phyloP scores from a whole-genome alignment of 202 grass and related monocot genomes.

The Dendrocalamus latiflorus region DNA sequence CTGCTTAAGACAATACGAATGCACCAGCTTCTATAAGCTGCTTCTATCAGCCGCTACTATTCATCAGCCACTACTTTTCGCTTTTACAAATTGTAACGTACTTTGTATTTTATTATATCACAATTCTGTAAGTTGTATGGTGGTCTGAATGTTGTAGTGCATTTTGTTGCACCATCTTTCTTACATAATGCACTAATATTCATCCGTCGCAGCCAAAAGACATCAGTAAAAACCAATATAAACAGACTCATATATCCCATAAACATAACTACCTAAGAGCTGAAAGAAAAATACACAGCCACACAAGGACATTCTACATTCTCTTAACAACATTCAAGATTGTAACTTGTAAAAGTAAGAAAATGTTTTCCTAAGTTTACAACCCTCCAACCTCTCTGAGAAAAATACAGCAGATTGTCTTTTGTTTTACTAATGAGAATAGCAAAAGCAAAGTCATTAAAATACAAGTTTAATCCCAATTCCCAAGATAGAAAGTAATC shows the following conservation, averaged over 20 bases:
- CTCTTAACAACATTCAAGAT: not conserved
- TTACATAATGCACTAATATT: too few relatives aligned
- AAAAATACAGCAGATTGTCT: not conserved
- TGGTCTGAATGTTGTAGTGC: too few relatives aligned
- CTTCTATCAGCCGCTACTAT: too few relatives aligned
- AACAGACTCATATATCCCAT: not conserved
- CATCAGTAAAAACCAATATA: too few relatives aligned
- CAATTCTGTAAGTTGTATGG: too few relatives aligned
- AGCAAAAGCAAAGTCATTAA: not conserved
- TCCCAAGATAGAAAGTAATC: not conserved
- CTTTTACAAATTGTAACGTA: too few relatives aligned
- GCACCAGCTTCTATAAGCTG: too few relatives aligned
- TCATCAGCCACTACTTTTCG: too few relatives aligned
- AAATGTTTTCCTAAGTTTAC: slow-evolving; percentile 2
- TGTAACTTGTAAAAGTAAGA: not conserved
- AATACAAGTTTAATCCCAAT: not conserved
- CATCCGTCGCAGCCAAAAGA: too few relatives aligned
- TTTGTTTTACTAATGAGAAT: slow-evolving; percentile 2
- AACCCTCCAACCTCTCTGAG: not conserved
- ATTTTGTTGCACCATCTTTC: too few relatives aligned
- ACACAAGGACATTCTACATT: slow-evolving; percentile 2
- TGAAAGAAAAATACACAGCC: not conserved
- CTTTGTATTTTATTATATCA: too few relatives aligned
- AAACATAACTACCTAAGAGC: not conserved
- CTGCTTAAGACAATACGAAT: too few relatives aligned